Conservation (phyloP, 192 early-diverging fungal genomes). For the Gaertneriomyces sp. region DNA sequence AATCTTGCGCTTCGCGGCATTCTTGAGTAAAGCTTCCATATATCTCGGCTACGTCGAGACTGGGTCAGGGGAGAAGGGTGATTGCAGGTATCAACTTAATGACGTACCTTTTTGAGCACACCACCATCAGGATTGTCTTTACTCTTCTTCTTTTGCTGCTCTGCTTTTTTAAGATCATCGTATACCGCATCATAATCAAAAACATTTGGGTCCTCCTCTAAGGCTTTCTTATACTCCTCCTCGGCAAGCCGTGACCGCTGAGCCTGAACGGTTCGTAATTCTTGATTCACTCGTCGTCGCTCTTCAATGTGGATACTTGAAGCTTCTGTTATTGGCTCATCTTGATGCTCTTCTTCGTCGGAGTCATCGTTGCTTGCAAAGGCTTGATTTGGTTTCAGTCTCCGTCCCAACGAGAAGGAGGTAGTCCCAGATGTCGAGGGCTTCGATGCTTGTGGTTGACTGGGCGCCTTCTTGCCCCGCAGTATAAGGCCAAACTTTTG, state of each 20-base stretch:
- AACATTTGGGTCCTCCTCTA: conserved; percentile 65
- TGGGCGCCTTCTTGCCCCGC: too few species aligned
- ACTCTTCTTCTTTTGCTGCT: conserved; percentile 47
- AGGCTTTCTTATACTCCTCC: conserved; percentile 56
- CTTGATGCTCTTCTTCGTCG: too few species aligned
- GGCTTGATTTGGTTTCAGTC: conserved; percentile 4
- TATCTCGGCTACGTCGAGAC: conserved; percentile 57
- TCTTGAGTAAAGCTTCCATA: conserved; percentile 56
- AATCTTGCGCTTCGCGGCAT: conserved; percentile 65
- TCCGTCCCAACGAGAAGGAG: not conserved
- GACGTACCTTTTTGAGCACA: conserved; percentile 39
- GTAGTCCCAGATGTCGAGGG: too few species aligned
- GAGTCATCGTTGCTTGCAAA: not conserved
- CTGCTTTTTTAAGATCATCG: conserved; percentile 64
- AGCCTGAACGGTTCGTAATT: conserved; percentile 24
- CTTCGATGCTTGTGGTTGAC: too few species aligned
- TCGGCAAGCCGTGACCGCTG: conserved; percentile 16
- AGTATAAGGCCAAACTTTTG: too few species aligned
- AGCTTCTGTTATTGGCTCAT: too few species aligned
- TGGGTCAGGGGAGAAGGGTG: conserved; percentile 8
- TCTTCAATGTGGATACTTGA: not conserved
- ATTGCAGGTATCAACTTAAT: too few species aligned
- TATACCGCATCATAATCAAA: conserved; percentile 80
- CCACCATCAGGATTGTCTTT: conserved; percentile 47
- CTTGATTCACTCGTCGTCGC: conserved; percentile 14